Evolutionary conservation across 2,329 filamentous ascomycete genomes (phyloP).

Genomic region (Xylaria sp.): DNA sequence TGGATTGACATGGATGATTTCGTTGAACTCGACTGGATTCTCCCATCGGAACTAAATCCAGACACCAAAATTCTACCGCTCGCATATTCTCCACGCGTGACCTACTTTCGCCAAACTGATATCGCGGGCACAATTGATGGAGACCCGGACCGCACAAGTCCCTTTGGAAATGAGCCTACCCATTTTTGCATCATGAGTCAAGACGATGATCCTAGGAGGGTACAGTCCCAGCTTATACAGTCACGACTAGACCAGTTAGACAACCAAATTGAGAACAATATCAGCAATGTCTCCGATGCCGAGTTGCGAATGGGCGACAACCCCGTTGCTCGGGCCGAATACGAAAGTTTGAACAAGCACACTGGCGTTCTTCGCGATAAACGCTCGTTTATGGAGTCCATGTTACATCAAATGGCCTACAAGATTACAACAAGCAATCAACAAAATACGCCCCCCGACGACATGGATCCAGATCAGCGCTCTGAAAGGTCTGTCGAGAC

Average conservation of each 20-base stretch:
- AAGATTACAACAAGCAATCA: constrained; percentile 50
- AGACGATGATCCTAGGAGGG: constrained; percentile 86
- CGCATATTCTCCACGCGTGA: constrained; percentile 92
- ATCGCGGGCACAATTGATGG: constrained; percentile 82
- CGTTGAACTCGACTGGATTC: constrained; percentile 95
- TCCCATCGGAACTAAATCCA: constrained; percentile 89
- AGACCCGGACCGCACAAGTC: constrained; percentile 85
- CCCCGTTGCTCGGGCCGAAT: constrained; percentile 64
- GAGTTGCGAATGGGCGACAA: constrained; percentile 73
- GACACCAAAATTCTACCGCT: constrained; percentile 95
- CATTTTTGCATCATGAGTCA: constrained; percentile 96
- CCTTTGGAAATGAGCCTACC: constrained; percentile 92
- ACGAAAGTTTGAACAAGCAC: constrained; percentile 69
- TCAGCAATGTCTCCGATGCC: constrained; percentile 77
- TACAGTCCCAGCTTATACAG: constrained; percentile 87
- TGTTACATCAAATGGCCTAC: constrained; percentile 63
- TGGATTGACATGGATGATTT: constrained; percentile 99
- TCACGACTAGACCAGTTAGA: constrained; percentile 82
- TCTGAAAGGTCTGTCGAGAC: constrained; percentile 59
- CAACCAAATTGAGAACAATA: constrained; percentile 80
- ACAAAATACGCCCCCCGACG: constrained; percentile 34
- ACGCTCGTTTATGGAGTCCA: constrained; percentile 67
- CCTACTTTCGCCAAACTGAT: constrained; percentile 97
- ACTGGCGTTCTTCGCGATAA: constrained; percentile 67
- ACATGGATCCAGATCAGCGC: constrained; percentile 44